These are phyloP conservation scores for Dendrostoma leiphaemia DNA, from an alignment of 2,329 filamentous ascomycete species.

Conservation along the genomic window DNA sequence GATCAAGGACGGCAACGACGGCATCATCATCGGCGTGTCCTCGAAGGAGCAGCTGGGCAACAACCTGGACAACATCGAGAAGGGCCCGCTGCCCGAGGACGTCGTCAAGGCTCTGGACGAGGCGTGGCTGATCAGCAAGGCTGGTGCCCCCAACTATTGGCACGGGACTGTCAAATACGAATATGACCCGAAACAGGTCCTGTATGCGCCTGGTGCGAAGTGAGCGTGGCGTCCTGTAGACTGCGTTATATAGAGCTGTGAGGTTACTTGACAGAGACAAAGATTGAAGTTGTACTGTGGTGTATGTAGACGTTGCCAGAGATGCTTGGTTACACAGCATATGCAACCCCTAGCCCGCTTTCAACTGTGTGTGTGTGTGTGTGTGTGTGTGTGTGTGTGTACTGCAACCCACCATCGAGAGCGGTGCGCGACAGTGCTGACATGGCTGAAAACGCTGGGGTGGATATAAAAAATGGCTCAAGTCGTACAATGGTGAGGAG, in stretches of 20 bases:
- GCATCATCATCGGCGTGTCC: constrained; percentile 59
- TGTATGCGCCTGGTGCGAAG: constrained; percentile 52
- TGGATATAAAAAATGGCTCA: too few relatives aligned
- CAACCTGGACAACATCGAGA: constrained; percentile 58
- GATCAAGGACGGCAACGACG: constrained; percentile 53
- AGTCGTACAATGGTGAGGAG: too few relatives aligned
- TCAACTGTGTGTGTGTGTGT: too few relatives aligned
- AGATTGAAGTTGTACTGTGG: too few relatives aligned
- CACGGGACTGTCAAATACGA: constrained; percentile 63
- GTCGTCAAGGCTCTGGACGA: constrained; percentile 72
- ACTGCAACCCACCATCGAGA: too few relatives aligned
- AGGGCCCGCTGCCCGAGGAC: constrained; percentile 73
- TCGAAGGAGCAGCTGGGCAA: constrained; percentile 55
- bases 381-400: too few relatives aligned
- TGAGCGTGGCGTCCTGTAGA: constrained; percentile 3
- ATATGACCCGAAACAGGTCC: constrained; percentile 60
- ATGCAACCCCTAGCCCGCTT: too few relatives aligned
- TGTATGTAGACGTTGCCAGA: too few relatives aligned
- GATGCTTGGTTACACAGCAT: too few relatives aligned
- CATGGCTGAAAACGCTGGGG: too few relatives aligned
- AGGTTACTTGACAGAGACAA: not conserved
- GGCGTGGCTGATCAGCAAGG: constrained; percentile 70
- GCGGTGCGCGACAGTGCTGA: too few relatives aligned
- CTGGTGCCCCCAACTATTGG: constrained; percentile 52
- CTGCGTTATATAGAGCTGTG: not conserved